These are phyloP conservation scores for Neofusicoccum kwambonambiense DNA, from an alignment of 2,329 filamentous ascomycete species.

Conservation along the genomic window DNA sequence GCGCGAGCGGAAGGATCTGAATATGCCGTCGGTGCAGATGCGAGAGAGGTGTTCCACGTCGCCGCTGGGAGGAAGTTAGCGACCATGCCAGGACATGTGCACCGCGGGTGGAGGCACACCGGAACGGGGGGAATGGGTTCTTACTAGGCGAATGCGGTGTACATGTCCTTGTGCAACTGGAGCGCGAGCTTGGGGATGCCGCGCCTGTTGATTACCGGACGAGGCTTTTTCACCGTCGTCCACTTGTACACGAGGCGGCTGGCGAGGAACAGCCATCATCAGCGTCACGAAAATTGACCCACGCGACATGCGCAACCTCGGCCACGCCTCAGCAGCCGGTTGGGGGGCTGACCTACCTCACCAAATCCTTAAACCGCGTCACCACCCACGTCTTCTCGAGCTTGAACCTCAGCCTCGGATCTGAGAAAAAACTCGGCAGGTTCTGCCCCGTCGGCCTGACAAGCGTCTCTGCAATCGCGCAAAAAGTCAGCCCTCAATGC, in stretches of 20 bases:
- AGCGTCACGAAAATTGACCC: neutral
- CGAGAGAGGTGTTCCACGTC: neutral
- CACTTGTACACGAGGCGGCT: conserved; percentile 21
- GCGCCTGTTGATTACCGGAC: conserved; percentile 39
- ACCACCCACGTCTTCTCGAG: conserved; percentile 26
- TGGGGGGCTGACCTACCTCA: conserved; percentile 22
- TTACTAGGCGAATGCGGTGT: conserved; percentile 56
- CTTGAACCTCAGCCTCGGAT: conserved; percentile 24
- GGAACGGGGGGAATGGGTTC: neutral
- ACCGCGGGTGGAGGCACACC: too few relatives aligned
- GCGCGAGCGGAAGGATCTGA: conserved; percentile 51
- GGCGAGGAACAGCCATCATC: neutral
- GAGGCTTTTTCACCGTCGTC: conserved; percentile 20
- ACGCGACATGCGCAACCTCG: conserved; percentile 10
- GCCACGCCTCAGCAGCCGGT: too few relatives aligned
- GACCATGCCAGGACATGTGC: neutral
- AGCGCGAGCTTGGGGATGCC: conserved; percentile 54
- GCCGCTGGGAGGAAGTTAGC: conserved; percentile 1
- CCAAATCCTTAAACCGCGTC: conserved; percentile 21
- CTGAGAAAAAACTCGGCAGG: conserved; percentile 27
- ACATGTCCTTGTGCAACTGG: conserved; percentile 61
- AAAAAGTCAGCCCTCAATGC: neutral
- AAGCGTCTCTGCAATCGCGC: conserved; percentile 33
- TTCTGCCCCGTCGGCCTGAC: conserved; percentile 33
- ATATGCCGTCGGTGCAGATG: conserved; percentile 57